phyloP scores from a whole-genome alignment of 768 basidiomycete species.

The Leucosporidium yakuticum region DNA sequence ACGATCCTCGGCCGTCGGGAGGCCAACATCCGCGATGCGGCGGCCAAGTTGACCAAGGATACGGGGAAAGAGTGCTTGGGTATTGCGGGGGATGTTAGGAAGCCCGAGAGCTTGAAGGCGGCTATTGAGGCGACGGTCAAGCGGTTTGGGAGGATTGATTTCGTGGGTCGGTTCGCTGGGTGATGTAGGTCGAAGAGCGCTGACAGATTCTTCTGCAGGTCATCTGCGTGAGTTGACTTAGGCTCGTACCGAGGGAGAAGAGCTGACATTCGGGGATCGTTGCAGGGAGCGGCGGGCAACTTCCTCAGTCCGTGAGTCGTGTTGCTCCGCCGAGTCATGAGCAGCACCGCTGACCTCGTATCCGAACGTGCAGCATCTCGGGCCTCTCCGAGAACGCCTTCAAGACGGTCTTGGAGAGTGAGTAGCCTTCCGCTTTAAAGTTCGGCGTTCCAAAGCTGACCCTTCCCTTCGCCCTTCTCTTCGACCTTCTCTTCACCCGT shows the following conservation, averaged over 20 bases:
- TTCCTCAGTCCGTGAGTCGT: constrained; percentile 52
- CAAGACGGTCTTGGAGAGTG: constrained; percentile 75
- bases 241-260: neutral
- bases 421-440: no score
- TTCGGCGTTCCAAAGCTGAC: no score
- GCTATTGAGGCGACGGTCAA: constrained; percentile 63
- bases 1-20: constrained; percentile 78
- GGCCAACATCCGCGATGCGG: constrained; percentile 63
- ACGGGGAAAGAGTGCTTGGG: constrained; percentile 70
- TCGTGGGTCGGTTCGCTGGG: constrained; percentile 55
- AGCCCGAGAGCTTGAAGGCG: constrained; percentile 49
- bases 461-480: no score
- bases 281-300: constrained; percentile 71
- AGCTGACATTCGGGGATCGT: neutral
- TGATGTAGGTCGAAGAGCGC: no score
- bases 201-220: no score
- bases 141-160: constrained; percentile 80
- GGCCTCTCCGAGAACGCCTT: constrained; percentile 83
- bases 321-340: constrained; percentile 59
- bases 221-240: constrained; percentile 56
- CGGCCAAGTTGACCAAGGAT: constrained; percentile 60
- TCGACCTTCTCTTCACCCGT: no score
- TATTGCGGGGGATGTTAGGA: constrained; percentile 73
- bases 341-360: neutral
- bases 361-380: constrained; percentile 10